Conservation (phyloP, 345 rosid species). For the Syzygium aromaticum region DNA sequence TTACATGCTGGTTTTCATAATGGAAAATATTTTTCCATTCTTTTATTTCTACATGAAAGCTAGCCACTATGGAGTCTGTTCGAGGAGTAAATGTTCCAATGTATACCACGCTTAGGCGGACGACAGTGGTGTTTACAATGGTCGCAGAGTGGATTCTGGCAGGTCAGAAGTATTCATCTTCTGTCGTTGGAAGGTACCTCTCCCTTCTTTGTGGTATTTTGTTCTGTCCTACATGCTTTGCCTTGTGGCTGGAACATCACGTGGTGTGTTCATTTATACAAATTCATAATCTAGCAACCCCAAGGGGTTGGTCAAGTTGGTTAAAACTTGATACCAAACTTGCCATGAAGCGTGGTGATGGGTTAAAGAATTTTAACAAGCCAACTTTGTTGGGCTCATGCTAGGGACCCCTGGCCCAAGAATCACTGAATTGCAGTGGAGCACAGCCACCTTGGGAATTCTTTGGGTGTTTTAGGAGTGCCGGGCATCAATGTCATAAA, state of each 20-base stretch:
- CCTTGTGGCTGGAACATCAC: not conserved
- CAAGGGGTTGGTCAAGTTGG: not conserved
- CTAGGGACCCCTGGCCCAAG: not conserved
- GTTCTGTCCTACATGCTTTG: not conserved
- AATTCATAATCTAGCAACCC: not conserved
- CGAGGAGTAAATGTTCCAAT: constrained; percentile 99
- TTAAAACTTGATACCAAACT: not conserved
- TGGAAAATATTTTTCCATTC: not conserved
- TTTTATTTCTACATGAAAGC: constrained; percentile 42
- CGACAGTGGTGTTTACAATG: constrained; percentile 93
- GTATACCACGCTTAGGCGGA: constrained; percentile 98
- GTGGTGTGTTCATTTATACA: not conserved
- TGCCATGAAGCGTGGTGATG: not conserved
- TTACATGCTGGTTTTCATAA: not conserved
- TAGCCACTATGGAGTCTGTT: constrained; percentile 85
- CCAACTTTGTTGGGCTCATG: not conserved
- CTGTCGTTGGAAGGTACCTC: constrained; percentile 64
- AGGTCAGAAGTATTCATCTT: constrained; percentile 63
- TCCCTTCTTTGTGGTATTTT: not conserved
- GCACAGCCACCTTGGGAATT: not conserved
- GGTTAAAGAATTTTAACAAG: not conserved
- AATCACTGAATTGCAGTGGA: not conserved
- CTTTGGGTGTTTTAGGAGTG: not conserved
- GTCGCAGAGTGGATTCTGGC: constrained; percentile 73
- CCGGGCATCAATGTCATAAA: not conserved